These are phyloP conservation scores for Suillus clintonianus DNA, from an alignment of 768 basidiomycete species.

Conservation along the genomic window DNA sequence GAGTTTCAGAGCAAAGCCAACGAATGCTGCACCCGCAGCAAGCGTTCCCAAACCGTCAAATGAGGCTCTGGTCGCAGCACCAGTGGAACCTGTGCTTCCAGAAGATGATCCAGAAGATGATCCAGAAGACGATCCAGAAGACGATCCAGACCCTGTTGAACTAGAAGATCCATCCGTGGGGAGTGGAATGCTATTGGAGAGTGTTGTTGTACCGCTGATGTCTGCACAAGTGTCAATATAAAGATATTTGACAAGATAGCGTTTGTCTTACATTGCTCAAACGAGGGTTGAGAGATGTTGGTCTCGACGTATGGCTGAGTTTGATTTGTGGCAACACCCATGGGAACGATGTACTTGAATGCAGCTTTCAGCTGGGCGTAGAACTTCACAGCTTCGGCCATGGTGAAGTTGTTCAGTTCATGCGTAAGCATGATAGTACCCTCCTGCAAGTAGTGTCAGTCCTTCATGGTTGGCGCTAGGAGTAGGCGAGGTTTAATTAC, in stretches of 20 bases:
- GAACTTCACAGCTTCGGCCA: slow-evolving; percentile 58
- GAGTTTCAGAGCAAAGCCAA: slow-evolving; percentile 16
- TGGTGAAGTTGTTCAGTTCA: slow-evolving; percentile 62
- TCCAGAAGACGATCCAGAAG: neutral
- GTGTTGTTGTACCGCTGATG: slow-evolving; percentile 25
- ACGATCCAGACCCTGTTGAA: slow-evolving; percentile 8
- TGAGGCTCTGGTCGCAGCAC: slow-evolving; percentile 2
- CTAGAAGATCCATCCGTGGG: slow-evolving; percentile 2
- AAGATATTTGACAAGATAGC: neutral
- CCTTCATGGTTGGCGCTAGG: too few species aligned
- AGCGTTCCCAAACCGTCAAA: slow-evolving; percentile 13
- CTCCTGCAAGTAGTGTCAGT: slow-evolving; percentile 26
- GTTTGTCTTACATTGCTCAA: slow-evolving; percentile 45
- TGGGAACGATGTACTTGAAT: slow-evolving; percentile 53
- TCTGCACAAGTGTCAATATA: slow-evolving; percentile 13
- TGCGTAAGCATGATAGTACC: slow-evolving; percentile 60
- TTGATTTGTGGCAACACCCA: slow-evolving; percentile 52
- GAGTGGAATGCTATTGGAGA: slow-evolving; percentile 3
- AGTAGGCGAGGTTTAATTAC: slow-evolving; percentile 24
- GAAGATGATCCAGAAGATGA: neutral
- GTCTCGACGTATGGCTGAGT: slow-evolving; percentile 55
- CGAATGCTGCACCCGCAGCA: slow-evolving; percentile 14
- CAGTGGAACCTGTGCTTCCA: neutral
- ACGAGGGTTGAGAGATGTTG: slow-evolving; percentile 43
- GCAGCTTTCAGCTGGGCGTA: slow-evolving; percentile 45